Evolutionary conservation across 495 filamentous ascomycete species (phyloP).

Genomic region (Pyrenula aspistea): DNA sequence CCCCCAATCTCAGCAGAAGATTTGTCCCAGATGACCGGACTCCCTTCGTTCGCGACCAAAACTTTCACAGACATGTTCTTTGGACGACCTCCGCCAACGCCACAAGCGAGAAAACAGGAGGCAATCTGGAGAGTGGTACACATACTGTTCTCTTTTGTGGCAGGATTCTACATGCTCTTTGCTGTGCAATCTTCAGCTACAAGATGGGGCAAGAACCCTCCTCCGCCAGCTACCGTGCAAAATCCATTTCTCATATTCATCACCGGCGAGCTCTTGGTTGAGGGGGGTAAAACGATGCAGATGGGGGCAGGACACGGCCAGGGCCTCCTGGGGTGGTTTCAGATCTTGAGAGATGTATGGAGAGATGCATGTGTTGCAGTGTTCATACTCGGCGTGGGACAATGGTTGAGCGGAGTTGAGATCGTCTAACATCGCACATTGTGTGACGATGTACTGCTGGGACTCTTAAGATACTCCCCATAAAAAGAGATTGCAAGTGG

Average conservation of each 20-base stretch:
- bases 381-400: constrained; percentile 63
- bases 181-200: constrained; percentile 24
- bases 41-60: constrained; percentile 32
- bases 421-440: constrained; percentile 2
- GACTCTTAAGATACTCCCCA: no score
- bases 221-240: constrained; percentile 51
- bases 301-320: constrained; percentile 26
- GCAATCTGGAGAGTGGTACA: constrained; percentile 70
- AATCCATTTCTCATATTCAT: constrained; percentile 69
- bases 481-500: no score
- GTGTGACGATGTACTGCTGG: no score
- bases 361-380: constrained; percentile 64
- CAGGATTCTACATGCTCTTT: constrained; percentile 56
- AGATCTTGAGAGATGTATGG: constrained; percentile 42
- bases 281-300: constrained; percentile 52
- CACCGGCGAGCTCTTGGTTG: constrained; percentile 64
- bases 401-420: constrained; percentile 48
- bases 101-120: constrained; percentile 29
- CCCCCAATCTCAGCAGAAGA: constrained; percentile 22
- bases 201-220: constrained; percentile 34
- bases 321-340: constrained; percentile 44
- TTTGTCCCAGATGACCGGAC: constrained; percentile 20
- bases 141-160: constrained; percentile 53
- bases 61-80: neutral
- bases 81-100: constrained; percentile 17